A percentile compares a stretch with the other conserved stretches of the same genome.
These are phyloP conservation scores for Curvularia verruculosa DNA, from an alignment of 2,329 filamentous ascomycete genomes.

Conservation along the genomic window DNA sequence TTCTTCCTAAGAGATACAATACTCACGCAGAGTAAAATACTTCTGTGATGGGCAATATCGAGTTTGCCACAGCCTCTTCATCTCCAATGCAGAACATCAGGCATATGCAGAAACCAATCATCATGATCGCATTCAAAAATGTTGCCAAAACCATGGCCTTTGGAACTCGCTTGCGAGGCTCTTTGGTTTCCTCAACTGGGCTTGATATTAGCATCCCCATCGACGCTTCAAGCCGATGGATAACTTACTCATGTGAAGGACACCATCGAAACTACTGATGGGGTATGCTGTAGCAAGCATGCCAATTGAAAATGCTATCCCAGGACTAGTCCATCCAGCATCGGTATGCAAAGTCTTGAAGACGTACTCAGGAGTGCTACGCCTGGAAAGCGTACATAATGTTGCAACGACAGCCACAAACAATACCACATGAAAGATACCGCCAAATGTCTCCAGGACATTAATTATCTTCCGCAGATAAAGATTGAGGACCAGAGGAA, in stretches of 20 bases:
- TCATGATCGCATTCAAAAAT: slow-evolving; percentile 49
- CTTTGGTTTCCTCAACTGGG: slow-evolving; percentile 28
- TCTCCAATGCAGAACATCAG: slow-evolving; percentile 53
- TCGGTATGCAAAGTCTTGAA: slow-evolving; percentile 53
- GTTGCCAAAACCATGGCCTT: slow-evolving; percentile 51
- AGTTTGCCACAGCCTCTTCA: slow-evolving; percentile 24
- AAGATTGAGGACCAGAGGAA: slow-evolving; percentile 50
- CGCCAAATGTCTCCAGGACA: slow-evolving; percentile 51
- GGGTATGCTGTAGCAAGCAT: slow-evolving; percentile 38
- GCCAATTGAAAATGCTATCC: slow-evolving; percentile 50
- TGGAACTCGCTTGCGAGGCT: slow-evolving; percentile 22
- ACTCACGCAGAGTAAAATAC: slow-evolving; percentile 41
- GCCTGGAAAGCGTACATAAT: slow-evolving; percentile 43
- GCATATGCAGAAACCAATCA: slow-evolving; percentile 50
- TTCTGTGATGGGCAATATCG: slow-evolving; percentile 36
- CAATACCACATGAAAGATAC: slow-evolving; percentile 54
- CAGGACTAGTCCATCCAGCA: slow-evolving; percentile 49
- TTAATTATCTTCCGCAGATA: slow-evolving; percentile 51
- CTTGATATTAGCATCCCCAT: not conserved
- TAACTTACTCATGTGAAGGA: slow-evolving; percentile 46
- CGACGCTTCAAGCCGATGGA: no score
- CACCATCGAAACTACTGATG: slow-evolving; percentile 52
- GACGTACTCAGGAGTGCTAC: slow-evolving; percentile 46
- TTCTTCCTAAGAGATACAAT: not conserved
- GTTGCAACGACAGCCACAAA: slow-evolving; percentile 56